These are phyloP conservation scores for Quercus ilex DNA, from an alignment of 306 rosid genomes.

Conservation along the genomic window DNA sequence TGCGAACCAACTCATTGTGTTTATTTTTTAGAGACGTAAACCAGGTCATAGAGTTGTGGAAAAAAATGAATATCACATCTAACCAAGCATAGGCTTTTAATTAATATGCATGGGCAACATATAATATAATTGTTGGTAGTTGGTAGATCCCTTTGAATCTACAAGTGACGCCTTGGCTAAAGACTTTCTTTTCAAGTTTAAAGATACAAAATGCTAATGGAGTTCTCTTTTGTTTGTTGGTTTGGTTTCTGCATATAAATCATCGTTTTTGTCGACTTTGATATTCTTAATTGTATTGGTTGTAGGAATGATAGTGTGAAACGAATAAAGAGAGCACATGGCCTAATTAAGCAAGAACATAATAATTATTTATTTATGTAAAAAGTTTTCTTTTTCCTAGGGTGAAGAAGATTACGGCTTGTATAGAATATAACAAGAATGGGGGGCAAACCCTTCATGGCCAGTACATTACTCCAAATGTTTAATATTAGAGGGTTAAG, in stretches of 20 bases:
- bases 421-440: no score
- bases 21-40: no score
- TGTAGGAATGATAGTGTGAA: background rate
- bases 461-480: no score
- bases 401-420: background rate
- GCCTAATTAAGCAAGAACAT: no score
- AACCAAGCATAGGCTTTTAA: background rate
- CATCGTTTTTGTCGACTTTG: background rate
- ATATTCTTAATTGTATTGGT: background rate
- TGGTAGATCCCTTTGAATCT: constrained; percentile 1
- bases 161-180: background rate
- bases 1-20: no score
- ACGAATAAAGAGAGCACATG: background rate
- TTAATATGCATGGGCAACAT: background rate
- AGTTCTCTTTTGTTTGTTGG: background rate
- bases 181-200: background rate
- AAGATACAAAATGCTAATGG: background rate
- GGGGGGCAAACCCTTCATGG: no score
- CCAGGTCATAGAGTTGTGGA: no score
- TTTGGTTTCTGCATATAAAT: background rate
- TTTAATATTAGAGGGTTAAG: no score
- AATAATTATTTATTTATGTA: no score
- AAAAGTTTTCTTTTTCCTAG: background rate
- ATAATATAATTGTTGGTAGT: background rate
- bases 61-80: no score